A percentile compares a stretch with the other conserved stretches of the same genome.
phyloP scores from a whole-genome alignment of 768 basidiomycete species.

The Lactarius psammicola region DNA sequence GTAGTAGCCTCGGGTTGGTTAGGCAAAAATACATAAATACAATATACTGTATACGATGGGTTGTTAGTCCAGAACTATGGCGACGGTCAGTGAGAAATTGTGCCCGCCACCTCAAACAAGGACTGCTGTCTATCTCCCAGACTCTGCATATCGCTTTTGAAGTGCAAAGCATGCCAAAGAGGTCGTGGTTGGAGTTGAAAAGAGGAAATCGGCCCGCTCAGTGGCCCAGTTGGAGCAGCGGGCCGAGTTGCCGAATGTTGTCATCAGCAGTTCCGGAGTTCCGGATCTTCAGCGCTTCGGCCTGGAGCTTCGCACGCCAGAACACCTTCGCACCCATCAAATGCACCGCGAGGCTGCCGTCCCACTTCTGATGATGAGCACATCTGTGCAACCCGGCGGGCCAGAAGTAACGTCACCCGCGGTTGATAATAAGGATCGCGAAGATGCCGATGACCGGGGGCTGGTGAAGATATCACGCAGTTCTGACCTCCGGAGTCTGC shows the following conservation, averaged over 20 bases:
- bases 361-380: conserved; percentile 53
- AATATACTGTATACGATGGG: too few relatives aligned
- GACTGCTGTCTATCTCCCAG: conserved; percentile 26
- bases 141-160: conserved; percentile 12
- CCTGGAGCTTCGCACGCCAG: conserved; percentile 40
- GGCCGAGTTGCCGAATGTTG: conserved; percentile 18
- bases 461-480: conserved; percentile 10
- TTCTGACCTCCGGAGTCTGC: conserved; percentile 37
- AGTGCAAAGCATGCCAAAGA: conserved; percentile 18
- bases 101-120: conserved; percentile 29
- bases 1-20: conserved; percentile 5
- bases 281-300: too few relatives aligned
- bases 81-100: conserved; percentile 14
- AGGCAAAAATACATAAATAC: too few relatives aligned
- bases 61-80: conserved; percentile 30
- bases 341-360: conserved; percentile 58
- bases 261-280: too few relatives aligned
- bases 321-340: conserved; percentile 57
- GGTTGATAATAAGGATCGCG: conserved; percentile 42
- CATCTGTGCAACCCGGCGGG: conserved; percentile 66
- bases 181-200: conserved; percentile 20
- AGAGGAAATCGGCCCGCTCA: background rate
- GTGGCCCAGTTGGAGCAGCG: background rate
- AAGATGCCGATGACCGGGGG: conserved; percentile 41
- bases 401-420: conserved; percentile 69